phyloP scores from a whole-genome alignment of 2,329 filamentous ascomycete species.

The Colletotrichum chlorophyti region DNA sequence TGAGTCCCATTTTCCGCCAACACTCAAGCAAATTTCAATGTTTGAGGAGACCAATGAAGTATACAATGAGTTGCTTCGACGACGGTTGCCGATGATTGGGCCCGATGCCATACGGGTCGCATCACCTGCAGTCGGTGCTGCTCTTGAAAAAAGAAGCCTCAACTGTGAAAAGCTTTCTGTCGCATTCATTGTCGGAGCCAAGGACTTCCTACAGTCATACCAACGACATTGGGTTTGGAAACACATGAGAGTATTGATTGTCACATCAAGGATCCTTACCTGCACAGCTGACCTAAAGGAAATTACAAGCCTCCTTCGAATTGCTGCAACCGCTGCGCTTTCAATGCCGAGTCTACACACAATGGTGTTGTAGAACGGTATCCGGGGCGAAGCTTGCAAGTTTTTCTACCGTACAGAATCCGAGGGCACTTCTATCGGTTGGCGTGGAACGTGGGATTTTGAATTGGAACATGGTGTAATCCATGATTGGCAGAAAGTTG shows the following conservation, averaged over 20 bases:
- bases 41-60: slow-evolving; percentile 37
- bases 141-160: slow-evolving; percentile 36
- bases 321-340: slow-evolving; percentile 32
- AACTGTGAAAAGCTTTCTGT: slow-evolving; percentile 37
- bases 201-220: slow-evolving; percentile 36
- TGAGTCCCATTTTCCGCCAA: slow-evolving; percentile 29
- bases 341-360: slow-evolving; percentile 40
- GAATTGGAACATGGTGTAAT: not conserved
- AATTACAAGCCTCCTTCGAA: slow-evolving; percentile 34
- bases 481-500: not conserved
- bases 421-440: not conserved
- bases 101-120: not conserved
- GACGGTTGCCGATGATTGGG: too few relatives aligned
- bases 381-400: slow-evolving; percentile 37
- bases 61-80: slow-evolving; percentile 10
- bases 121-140: slow-evolving; percentile 13
- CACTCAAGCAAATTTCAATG: slow-evolving; percentile 33
- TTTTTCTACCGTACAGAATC: slow-evolving; percentile 37
- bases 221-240: slow-evolving; percentile 35
- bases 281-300: slow-evolving; percentile 23
- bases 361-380: slow-evolving; percentile 43
- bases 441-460: slow-evolving; percentile 8
- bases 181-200: slow-evolving; percentile 37
- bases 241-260: slow-evolving; percentile 38
- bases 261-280: slow-evolving; percentile 40